phyloP scores from a whole-genome alignment of 208 protist species.

The Leishmania martiniquensis region DNA sequence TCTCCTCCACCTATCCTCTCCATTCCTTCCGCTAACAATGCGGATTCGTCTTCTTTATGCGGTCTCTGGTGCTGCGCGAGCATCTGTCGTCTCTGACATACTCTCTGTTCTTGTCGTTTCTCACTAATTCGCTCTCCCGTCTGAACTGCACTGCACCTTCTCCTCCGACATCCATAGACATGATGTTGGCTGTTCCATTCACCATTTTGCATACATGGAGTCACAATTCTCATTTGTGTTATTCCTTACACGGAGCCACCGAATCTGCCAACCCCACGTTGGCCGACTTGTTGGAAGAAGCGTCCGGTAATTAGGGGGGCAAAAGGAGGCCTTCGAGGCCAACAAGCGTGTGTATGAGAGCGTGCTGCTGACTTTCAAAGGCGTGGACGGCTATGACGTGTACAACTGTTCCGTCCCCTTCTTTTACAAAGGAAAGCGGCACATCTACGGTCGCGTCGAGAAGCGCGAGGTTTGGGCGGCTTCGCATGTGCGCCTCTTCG shows the following conservation, averaged over 20 bases:
- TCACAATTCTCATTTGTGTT: neutral
- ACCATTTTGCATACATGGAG: neutral
- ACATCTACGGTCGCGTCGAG: conserved; percentile 58
- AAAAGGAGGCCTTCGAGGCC: conserved; percentile 23
- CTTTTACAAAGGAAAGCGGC: conserved; percentile 43
- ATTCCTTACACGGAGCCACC: neutral
- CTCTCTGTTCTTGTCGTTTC: neutral
- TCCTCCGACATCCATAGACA: neutral
- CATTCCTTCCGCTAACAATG: neutral
- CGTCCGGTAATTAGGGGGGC: neutral
- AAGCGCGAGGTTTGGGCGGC: conserved; percentile 36
- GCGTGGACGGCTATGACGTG: conserved; percentile 60
- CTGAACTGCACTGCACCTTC: no score
- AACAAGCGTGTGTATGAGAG: conserved; percentile 46
- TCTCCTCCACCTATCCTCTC: neutral
- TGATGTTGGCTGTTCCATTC: neutral
- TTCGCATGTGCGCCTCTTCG: conserved; percentile 43
- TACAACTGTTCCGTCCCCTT: conserved; percentile 72
- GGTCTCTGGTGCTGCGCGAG: neutral
- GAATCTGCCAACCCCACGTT: neutral
- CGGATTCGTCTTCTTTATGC: neutral
- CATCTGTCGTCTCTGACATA: neutral
- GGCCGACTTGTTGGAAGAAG: neutral
- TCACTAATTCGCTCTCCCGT: neutral
- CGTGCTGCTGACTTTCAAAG: conserved; percentile 49